Evolutionary conservation across 1,284 basidiomycete genomes (phyloP), one percentile per base, ranked within the genome.

Genomic region (Omphalotus olearius): DNA sequence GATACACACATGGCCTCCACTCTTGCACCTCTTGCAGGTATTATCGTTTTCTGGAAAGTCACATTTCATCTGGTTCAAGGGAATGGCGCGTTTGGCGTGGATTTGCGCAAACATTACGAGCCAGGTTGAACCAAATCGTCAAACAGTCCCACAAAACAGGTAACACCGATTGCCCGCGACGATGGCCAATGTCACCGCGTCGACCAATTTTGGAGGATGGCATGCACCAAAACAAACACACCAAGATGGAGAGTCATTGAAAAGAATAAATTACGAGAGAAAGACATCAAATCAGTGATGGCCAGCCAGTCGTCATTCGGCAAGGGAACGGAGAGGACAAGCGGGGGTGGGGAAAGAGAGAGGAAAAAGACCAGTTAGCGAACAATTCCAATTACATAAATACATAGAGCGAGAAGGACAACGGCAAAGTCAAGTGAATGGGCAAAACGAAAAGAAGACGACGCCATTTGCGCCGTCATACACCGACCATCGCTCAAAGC

Each of bases 1-100:
- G 57, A 90, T 80, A 65, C 88, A 91, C 44, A 78, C 73, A 66
- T 88, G 84, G 1, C 83, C 81, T 47, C 79, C 78, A 23, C 74
- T 60, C 60, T 79, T 83, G 67, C 88, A 90, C 51, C 87, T 78
- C 62, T 78, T 82, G 68, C 86, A 90, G 33, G 83, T 80, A 63
- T 81, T 82, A 47, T 84, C 81, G 56, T 75, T 72, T 57, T 71
- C 71, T 42, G 83, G 82, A 63, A 89, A 88, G 59, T 83, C 83
- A 67, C 88, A 90, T 72, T 84, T 88, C 87, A 90, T 90, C 85
- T 90, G 43, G 39, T 42, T 18, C 26, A 28, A 28, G 5, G 10
- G 26, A 10, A 28, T 28, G 26, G n/a, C 26, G 26, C 26, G 10
- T 4, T 4, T 28, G 26, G 40, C 39, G n/a, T 45, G 25, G 16